Evolutionary conservation across 2,329 filamentous ascomycete genomes (phyloP).

Genomic region (Thyridium curvatum): DNA sequence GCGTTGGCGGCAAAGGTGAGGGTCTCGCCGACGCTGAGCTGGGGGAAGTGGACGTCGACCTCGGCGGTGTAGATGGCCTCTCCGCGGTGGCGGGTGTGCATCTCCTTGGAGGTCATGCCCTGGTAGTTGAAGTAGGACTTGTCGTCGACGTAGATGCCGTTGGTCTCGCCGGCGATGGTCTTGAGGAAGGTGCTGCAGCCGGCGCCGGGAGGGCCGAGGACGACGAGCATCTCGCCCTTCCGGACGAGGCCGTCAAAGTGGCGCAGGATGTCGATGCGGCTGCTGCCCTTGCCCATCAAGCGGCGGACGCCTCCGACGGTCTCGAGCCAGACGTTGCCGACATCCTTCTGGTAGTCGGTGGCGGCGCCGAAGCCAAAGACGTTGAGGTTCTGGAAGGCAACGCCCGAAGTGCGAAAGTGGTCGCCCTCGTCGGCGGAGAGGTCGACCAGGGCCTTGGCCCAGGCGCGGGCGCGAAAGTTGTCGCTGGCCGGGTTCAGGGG

Average conservation of each 20-base stretch:
- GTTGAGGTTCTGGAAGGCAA: conserved; percentile 62
- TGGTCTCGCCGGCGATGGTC: conserved; percentile 75
- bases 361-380: conserved; percentile 61
- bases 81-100: conserved; percentile 72
- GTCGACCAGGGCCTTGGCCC: conserved; percentile 54
- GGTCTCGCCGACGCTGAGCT: conserved; percentile 72
- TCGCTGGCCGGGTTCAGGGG: conserved; percentile 39
- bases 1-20: conserved; percentile 71
- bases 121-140: conserved; percentile 77
- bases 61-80: conserved; percentile 86
- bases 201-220: conserved; percentile 64
- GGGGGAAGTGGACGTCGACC: conserved; percentile 75
- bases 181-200: conserved; percentile 83
- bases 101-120: conserved; percentile 63
- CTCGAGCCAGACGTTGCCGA: conserved; percentile 55
- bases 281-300: conserved; percentile 44
- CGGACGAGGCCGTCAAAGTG: conserved; percentile 63
- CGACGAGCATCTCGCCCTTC: conserved; percentile 69
- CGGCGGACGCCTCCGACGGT: conserved; percentile 34
- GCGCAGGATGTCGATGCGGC: conserved; percentile 61
- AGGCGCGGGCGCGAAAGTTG: conserved; percentile 46
- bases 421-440: conserved; percentile 45
- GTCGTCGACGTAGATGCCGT: conserved; percentile 69
- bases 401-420: conserved; percentile 53
- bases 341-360: conserved; percentile 66